phyloP scores from a whole-genome alignment of 179 eudicot species.

The Patellifolia procumbens region DNA sequence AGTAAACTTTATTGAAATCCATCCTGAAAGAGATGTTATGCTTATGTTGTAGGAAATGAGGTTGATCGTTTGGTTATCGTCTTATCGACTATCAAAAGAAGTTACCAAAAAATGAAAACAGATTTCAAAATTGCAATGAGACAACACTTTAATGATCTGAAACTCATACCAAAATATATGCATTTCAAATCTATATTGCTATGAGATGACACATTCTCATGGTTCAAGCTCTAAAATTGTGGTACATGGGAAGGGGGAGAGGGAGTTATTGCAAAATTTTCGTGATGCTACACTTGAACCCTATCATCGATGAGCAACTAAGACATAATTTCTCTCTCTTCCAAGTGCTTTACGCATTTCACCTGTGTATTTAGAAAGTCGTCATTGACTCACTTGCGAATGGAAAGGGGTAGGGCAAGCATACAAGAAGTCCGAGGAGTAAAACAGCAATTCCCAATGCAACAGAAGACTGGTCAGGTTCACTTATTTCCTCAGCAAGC shows the following conservation, averaged over 20 bases:
- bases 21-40: too few relatives aligned
- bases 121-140: not conserved
- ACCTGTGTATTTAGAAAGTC: slow-evolving; percentile 37
- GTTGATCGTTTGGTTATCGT: not conserved
- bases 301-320: not conserved
- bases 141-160: not conserved
- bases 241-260: not conserved
- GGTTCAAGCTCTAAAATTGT: too few relatives aligned
- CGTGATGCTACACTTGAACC: slow-evolving; percentile 16
- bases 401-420: slow-evolving; percentile 91
- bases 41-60: not conserved
- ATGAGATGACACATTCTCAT: slow-evolving; percentile 8
- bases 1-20: too few relatives aligned
- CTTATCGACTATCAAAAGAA: not conserved
- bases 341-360: not conserved
- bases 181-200: not conserved
- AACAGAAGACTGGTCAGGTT: slow-evolving; percentile 65
- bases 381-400: slow-evolving; percentile 53
- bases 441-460: slow-evolving; percentile 73
- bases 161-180: not conserved
- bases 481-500: slow-evolving; percentile 78
- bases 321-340: not conserved
- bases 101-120: too few relatives aligned
- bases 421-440: slow-evolving; percentile 75
- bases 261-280: slow-evolving; percentile 17